A percentile compares a stretch with the other conserved stretches of the same genome.
These are phyloP conservation scores for Rubia occidens DNA, from an alignment of 305 asterid species.

Conservation along the genomic window DNA sequence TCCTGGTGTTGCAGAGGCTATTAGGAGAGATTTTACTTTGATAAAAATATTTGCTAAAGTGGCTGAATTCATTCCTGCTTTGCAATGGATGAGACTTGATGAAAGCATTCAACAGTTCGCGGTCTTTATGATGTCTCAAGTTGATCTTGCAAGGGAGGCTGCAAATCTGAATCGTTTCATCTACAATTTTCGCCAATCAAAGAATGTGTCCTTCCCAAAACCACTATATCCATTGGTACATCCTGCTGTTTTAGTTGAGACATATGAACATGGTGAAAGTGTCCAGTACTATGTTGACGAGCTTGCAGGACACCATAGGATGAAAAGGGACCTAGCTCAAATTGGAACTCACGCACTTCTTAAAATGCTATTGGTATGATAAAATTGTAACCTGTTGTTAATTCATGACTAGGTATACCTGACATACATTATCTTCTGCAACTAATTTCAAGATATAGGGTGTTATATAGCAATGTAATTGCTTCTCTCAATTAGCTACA, in stretches of 20 bases:
- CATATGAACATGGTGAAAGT: slow-evolving; percentile 70
- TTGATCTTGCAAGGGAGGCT: slow-evolving; percentile 88
- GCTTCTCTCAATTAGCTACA: neutral
- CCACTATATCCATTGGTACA: slow-evolving; percentile 85
- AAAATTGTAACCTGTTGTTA: neutral
- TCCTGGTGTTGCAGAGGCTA: slow-evolving; percentile 78
- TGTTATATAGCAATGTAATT: neutral
- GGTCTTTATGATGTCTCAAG: slow-evolving; percentile 88
- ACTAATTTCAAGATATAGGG: neutral
- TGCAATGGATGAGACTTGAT: slow-evolving; percentile 80
- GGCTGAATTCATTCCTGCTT: slow-evolving; percentile 45
- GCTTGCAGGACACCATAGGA: slow-evolving; percentile 43
- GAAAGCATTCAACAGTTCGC: slow-evolving; percentile 81
- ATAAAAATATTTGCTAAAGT: slow-evolving; percentile 59
- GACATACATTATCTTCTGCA: neutral
- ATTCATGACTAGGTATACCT: neutral
- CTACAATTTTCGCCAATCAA: slow-evolving; percentile 68
- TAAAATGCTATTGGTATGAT: slow-evolving; percentile 76
- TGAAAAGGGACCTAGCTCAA: slow-evolving; percentile 63
- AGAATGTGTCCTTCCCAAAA: slow-evolving; percentile 79
- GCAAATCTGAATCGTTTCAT: slow-evolving; percentile 76
- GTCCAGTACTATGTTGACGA: slow-evolving; percentile 56
- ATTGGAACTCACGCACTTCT: slow-evolving; percentile 75
- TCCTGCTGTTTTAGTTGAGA: slow-evolving; percentile 87
- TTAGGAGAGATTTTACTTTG: slow-evolving; percentile 67